phyloP scores from a whole-genome alignment of 1,284 basidiomycete species.

The Thelephora terrestris region DNA sequence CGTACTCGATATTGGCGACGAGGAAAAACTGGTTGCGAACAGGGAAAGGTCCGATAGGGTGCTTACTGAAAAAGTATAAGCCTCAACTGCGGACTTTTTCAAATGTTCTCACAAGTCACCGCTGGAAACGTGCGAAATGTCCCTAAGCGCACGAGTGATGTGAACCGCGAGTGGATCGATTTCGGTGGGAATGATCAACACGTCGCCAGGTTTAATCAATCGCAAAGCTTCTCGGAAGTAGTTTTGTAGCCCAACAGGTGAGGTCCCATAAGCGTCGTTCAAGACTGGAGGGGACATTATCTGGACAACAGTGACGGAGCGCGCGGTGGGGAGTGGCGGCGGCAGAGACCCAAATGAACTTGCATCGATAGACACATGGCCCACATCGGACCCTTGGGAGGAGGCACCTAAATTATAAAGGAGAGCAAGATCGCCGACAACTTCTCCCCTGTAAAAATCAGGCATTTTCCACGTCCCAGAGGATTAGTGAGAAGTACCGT shows the following conservation, averaged over 20 bases:
- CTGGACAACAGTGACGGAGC: constrained; percentile 69
- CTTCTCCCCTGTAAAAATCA: constrained; percentile 23
- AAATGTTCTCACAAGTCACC: background rate
- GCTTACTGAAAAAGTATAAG: background rate
- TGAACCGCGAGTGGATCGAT: constrained; percentile 37
- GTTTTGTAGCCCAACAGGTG: constrained; percentile 62
- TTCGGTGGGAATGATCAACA: constrained; percentile 52
- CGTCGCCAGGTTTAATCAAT: constrained; percentile 72
- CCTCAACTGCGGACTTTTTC: no score
- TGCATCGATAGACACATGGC: constrained; percentile 29
- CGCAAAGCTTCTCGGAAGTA: constrained; percentile 55
- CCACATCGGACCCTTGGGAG: constrained; percentile 12
- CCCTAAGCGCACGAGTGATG: background rate
- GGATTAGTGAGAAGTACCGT: background rate
- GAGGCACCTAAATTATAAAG: constrained; percentile 39
- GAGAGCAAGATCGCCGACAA: constrained; percentile 46
- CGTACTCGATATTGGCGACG: constrained; percentile 70
- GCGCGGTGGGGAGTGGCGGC: constrained; percentile 65
- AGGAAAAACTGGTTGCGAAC: constrained; percentile 59
- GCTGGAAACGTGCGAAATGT: background rate
- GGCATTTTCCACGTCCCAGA: background rate
- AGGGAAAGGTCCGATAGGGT: constrained; percentile 8
- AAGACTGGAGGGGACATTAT: constrained; percentile 76
- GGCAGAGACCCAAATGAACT: constrained; percentile 44
- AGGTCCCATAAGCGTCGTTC: constrained; percentile 62